Base-by-base conservation (phyloP, 2,329 filamentous ascomycete genomes). In the Talaromyces sp. region DNA sequence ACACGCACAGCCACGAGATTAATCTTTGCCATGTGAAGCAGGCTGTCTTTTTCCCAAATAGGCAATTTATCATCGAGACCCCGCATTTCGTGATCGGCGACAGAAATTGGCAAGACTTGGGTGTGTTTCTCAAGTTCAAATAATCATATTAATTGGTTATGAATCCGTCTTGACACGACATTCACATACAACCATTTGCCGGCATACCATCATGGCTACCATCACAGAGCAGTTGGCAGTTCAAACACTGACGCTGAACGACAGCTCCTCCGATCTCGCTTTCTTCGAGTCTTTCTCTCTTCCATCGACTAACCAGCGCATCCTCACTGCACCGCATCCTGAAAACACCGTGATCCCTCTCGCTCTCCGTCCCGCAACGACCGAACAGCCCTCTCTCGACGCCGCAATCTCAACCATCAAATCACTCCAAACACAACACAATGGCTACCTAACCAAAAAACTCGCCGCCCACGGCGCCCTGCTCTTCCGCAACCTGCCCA, bases 401-500 rank as follows among this genome's bases (percentile, higher is more conserved):
- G 60, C 60, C 4, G 70, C 73, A 17, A 64, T 79, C 42, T 61
- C 73, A 3, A 74, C 75, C 1, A 72, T 81, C 59, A 72, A 78
- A 54, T 25, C 30, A n/a, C 58, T 59, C 19, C 28, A 52, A 47
- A 49, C 27, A 62, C 9, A 8, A 13, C 49, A 52, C 64, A 19
- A 71, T 79, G 62, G 64, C 66, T 1, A 67, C 52, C 69, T 80
- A 10, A 80, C 76, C 32, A 73, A 76, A 61, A 70, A 73, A 49
- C 74, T 82, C 17, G 75, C 80, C 4, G 65, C 68, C 2, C 80
- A 83, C 58, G 80, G 80, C 4, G 75, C 78, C 2, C 67, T 82
- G 1, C 74, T 82, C 10, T 82, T 82, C 67, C 74, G 80, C 32
- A 73, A 72, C 25, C 69, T 82, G 7, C 79, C 79, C 4, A 81